Base-by-base conservation (phyloP, 2,329 filamentous ascomycete genomes). In the Myriosclerotinia scirpicola region DNA sequence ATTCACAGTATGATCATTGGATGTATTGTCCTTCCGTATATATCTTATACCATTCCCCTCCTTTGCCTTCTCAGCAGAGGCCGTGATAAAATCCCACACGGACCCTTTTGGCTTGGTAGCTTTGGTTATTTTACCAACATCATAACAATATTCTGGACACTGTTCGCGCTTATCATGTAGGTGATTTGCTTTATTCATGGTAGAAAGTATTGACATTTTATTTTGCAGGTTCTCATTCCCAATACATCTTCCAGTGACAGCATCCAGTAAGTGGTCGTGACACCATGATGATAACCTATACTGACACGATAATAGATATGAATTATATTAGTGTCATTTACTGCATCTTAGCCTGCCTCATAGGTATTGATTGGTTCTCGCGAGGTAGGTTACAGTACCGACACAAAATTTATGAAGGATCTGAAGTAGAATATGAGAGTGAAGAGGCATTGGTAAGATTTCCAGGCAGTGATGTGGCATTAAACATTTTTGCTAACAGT, bases 71-170 rank as follows among this genome's bases (percentile, higher is more conserved):
- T 77, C 30, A 67, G 72, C 20, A 75, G 73, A 38, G 77, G 76
- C 2, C 72, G 77, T 15, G 85, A 81, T 62, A 87, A 85, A 80
- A 78, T 93, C 11, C 87, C 87, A 0, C 80, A 83, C 55, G 78
- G 79, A 2, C 74, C 83, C 0, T 90, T 90, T 73, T 80, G 81
- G 52, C 78, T 90, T n/a, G 82, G 85, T 0, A 80, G 77, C 30
- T 67, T 88, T 54, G 87, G 83, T 26, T 88, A 86, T 85, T 75
- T 81, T 30, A 79, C 83, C 42, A 90, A 90, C 72, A 66, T 82
- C 55, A 81, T 82, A 34, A 85, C 86, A 9, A 75, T 89, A 30
- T 77, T 77, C 0, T 89, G 87, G 71, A 83, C 85, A 2, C 75
- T 81, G 7, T 77, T 88, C 26, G 87, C 85, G 0, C 86, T 85